phyloP scores from a whole-genome alignment of 441 rosid genomes.

The Populus trichocarpa region DNA sequence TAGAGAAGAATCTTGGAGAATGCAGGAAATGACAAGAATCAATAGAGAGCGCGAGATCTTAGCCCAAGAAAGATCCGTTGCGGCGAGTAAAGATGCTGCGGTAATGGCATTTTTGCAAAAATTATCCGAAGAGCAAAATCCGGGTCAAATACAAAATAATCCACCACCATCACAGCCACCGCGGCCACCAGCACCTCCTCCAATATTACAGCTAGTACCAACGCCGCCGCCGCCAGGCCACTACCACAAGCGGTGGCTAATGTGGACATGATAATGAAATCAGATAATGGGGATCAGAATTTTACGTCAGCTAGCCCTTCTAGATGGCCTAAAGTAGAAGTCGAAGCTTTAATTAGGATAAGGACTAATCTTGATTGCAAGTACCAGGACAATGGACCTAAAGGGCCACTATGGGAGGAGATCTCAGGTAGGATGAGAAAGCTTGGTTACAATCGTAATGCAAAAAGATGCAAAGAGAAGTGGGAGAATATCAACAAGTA shows the following conservation, averaged over 20 bases:
- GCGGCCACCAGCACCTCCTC: not conserved
- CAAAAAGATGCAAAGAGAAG: slow-evolving; percentile 93
- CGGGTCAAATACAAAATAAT: slow-evolving; percentile 12
- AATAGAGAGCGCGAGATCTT: slow-evolving; percentile 56
- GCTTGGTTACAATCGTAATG: slow-evolving; percentile 68
- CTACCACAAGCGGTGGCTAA: slow-evolving; percentile 10
- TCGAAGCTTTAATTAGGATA: slow-evolving; percentile 56
- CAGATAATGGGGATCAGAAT: slow-evolving; percentile 34
- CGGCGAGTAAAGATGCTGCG: slow-evolving; percentile 68
- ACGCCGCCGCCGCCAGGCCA: slow-evolving; percentile 3
- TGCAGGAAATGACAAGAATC: slow-evolving; percentile 61
- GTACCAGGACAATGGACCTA: slow-evolving; percentile 72
- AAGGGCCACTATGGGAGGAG: slow-evolving; percentile 93
- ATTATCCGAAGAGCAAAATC: slow-evolving; percentile 49
- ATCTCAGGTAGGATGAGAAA: slow-evolving; percentile 69
- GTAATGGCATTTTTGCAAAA: slow-evolving; percentile 75
- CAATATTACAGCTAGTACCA: slow-evolving; percentile 1
- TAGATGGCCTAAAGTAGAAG: slow-evolving; percentile 87
- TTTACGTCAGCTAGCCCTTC: slow-evolving; percentile 47
- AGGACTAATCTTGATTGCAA: slow-evolving; percentile 52
- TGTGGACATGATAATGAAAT: slow-evolving; percentile 20
- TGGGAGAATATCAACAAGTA: slow-evolving; percentile 98
- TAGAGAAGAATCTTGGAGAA: slow-evolving; percentile 74
- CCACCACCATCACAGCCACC: slow-evolving; percentile 10
- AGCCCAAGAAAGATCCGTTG: slow-evolving; percentile 60